phyloP scores from a whole-genome alignment of 73 alveolate species.

The Tetrahymena malaccensis region DNA sequence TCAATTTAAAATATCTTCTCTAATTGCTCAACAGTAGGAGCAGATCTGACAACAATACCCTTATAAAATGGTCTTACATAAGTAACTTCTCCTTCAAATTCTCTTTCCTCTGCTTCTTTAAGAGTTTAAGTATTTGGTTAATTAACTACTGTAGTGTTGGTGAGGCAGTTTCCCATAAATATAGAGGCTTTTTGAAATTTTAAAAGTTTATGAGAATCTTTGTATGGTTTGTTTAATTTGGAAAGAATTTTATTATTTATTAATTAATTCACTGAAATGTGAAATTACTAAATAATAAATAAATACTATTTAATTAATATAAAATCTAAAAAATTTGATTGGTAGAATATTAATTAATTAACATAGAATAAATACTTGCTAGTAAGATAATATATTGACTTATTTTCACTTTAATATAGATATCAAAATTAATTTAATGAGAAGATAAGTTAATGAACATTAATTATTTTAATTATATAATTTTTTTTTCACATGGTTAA shows the following conservation, averaged over 20 bases:
- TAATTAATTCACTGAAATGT: no score
- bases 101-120: background rate
- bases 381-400: no score
- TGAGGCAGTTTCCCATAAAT: background rate
- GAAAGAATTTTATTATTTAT: background rate
- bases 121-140: background rate
- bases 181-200: background rate
- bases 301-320: no score
- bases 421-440: background rate
- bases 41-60: background rate
- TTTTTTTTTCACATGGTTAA: background rate
- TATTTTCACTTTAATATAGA: no score
- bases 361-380: background rate
- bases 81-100: background rate
- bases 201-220: no score
- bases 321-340: no score
- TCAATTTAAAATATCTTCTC: background rate
- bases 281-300: no score
- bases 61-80: background rate
- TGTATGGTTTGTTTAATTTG: no score
- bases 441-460: no score
- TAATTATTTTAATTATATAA: background rate
- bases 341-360: background rate
- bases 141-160: background rate
- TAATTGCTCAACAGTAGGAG: background rate